Evolutionary conservation across 2,329 filamentous ascomycete genomes (phyloP).

Genomic region (Gnomoniopsis smithogilvyi): DNA sequence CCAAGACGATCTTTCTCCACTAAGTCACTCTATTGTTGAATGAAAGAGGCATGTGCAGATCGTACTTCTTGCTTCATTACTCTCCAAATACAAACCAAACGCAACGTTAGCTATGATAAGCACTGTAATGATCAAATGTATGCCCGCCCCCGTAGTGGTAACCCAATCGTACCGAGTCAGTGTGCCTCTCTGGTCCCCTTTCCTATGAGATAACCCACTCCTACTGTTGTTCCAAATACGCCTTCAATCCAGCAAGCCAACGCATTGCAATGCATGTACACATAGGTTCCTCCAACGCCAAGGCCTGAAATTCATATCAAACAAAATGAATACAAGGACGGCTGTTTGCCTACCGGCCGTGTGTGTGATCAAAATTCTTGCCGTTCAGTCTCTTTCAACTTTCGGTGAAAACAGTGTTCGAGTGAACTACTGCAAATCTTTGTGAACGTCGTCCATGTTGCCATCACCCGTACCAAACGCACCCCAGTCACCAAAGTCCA

Average conservation of each 20-base stretch:
- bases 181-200: background rate
- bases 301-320: background rate
- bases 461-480: conserved; percentile 8
- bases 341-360: too few species aligned
- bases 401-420: background rate
- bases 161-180: background rate
- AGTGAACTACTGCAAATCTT: too few species aligned
- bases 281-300: background rate
- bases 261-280: background rate
- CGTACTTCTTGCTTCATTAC: background rate
- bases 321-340: background rate
- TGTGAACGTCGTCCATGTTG: background rate
- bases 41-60: too few species aligned
- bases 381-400: background rate
- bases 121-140: background rate
- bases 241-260: background rate
- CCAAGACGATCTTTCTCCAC: too few species aligned
- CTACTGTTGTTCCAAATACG: background rate
- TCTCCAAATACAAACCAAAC: background rate
- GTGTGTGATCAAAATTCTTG: too few species aligned
- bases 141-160: background rate
- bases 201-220: background rate
- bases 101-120: background rate
- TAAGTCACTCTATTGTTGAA: too few species aligned
- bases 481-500: conserved; percentile 20